Percentiles rank a stretch among this genome's conserved stretches.
phyloP scores from a whole-genome alignment of 1,284 basidiomycete genomes.

The Gomphus sp. region DNA sequence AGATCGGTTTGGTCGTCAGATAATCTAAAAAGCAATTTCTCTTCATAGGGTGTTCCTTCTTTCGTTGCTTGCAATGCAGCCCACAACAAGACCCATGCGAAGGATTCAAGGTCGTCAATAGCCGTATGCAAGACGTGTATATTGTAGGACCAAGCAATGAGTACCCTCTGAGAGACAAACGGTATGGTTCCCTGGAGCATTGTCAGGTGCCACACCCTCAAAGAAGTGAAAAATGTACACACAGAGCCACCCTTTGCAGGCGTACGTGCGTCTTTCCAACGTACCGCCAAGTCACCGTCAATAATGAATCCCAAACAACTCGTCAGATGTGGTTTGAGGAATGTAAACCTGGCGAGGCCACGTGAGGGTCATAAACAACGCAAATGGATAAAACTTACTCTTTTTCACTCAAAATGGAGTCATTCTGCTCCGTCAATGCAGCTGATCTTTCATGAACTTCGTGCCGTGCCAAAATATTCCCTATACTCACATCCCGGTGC shows the following conservation, averaged over 20 bases:
- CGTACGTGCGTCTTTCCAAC: background rate
- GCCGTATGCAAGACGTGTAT: background rate
- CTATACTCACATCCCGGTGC: background rate
- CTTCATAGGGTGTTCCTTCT: background rate
- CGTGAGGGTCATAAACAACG: background rate
- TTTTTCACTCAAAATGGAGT: background rate
- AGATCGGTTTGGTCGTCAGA: background rate
- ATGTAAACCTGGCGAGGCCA: background rate
- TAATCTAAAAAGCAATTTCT: background rate
- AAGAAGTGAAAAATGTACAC: background rate
- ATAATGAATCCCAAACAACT: background rate
- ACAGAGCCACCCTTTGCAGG: background rate
- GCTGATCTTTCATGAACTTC: background rate
- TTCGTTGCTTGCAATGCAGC: background rate
- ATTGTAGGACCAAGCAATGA: background rate
- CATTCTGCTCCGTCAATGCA: background rate
- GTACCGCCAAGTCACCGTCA: background rate
- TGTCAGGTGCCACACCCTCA: background rate
- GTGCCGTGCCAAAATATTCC: background rate
- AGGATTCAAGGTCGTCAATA: background rate
- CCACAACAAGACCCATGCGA: background rate
- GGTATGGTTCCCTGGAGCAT: background rate
- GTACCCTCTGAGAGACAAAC: background rate
- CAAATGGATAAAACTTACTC: background rate
- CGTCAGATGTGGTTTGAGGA: background rate